These are phyloP conservation scores for Nicotiana rustica DNA, from an alignment of 305 asterid species.

Conservation along the genomic window DNA sequence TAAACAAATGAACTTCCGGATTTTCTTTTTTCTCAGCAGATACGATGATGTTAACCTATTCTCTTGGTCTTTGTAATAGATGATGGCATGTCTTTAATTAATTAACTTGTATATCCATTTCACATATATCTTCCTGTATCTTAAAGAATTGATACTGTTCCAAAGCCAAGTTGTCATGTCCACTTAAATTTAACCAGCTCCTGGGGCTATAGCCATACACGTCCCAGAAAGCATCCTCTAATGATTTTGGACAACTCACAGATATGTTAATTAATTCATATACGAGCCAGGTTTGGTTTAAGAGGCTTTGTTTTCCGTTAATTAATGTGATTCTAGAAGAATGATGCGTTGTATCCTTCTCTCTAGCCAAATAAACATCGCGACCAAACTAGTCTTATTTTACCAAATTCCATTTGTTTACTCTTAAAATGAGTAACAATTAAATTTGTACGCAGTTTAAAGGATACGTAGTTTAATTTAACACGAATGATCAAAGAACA, in stretches of 20 bases:
- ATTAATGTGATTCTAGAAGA: too few relatives aligned
- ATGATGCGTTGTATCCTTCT: background rate
- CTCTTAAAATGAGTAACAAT: too few relatives aligned
- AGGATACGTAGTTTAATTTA: too few relatives aligned
- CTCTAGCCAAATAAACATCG: background rate
- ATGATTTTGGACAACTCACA: background rate
- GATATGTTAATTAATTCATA: background rate
- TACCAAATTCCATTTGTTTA: background rate
- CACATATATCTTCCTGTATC: background rate
- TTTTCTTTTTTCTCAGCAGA: constrained; percentile 3
- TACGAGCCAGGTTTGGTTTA: background rate
- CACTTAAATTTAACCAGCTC: background rate
- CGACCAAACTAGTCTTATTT: background rate
- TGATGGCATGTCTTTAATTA: background rate
- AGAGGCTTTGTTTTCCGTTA: too few relatives aligned
- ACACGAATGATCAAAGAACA: too few relatives aligned
- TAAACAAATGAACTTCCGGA: constrained; percentile 2
- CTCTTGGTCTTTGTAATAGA: background rate
- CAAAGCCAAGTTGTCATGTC: background rate
- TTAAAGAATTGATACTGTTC: constrained; percentile 30
- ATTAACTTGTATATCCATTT: background rate
- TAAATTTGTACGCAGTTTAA: too few relatives aligned
- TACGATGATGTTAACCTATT: constrained; percentile 13
- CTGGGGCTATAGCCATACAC: background rate
- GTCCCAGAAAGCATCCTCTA: background rate